Conservation (phyloP, 805 yeast species). For the Lipomyces yamadae region DNA sequence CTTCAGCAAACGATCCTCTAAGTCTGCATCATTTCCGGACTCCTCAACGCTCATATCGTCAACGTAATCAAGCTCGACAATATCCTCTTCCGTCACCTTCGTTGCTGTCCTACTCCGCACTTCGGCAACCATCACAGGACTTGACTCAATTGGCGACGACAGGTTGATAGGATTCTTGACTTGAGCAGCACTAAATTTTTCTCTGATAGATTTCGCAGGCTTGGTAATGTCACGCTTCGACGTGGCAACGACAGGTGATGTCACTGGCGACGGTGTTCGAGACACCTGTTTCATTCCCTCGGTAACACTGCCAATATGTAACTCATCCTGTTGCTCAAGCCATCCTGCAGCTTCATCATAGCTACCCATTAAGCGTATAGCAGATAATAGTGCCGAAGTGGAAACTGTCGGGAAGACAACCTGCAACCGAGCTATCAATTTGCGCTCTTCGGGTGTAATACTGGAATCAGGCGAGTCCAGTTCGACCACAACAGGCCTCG, state of each 20-base stretch:
- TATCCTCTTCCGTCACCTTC: conserved; percentile 20
- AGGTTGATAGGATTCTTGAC: conserved; percentile 22
- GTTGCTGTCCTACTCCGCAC: conserved; percentile 7
- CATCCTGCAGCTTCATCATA: conserved; percentile 47
- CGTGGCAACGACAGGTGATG: conserved; percentile 19
- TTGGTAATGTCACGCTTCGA: conserved; percentile 44
- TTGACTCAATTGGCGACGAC: conserved; percentile 26
- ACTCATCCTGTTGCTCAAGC: conserved; percentile 44
- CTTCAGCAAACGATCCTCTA: conserved; percentile 63
- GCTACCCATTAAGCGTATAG: conserved; percentile 39
- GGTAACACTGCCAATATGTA: conserved; percentile 34
- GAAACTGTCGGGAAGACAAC: conserved; percentile 33
- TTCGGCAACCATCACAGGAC: not conserved
- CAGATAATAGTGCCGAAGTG: conserved; percentile 24
- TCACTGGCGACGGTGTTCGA: conserved; percentile 12
- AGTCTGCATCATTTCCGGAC: conserved; percentile 48
- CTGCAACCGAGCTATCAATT: conserved; percentile 23
- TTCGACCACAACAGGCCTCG: conserved; percentile 31
- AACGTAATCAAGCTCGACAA: conserved; percentile 20
- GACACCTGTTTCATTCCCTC: not conserved
- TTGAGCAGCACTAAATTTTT: conserved; percentile 42
- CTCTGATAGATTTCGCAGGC: conserved; percentile 45
- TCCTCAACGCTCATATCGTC: conserved; percentile 50
- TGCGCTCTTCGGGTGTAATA: conserved; percentile 17
- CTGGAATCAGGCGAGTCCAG: conserved; percentile 23